Conservation (phyloP, 208 protist genomes). For the Trypanosoma platydactyli region DNA sequence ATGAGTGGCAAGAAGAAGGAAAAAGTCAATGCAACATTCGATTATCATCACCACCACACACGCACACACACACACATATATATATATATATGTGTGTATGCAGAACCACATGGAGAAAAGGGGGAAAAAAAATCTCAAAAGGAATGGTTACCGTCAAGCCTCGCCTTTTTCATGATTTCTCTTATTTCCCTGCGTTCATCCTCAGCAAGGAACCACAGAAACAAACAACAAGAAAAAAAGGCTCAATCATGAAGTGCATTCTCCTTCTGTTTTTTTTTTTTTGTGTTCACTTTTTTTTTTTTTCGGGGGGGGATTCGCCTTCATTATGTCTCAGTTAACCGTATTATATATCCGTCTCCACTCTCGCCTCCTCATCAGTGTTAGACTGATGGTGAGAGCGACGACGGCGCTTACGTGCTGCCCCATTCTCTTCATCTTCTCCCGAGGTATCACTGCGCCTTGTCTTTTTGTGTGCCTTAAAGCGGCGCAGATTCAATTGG, state of each 20-base stretch:
- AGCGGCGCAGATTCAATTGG: slow-evolving; percentile 78
- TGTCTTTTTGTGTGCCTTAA: slow-evolving; percentile 72
- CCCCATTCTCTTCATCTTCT: slow-evolving; percentile 24
- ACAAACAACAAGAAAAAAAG: neutral
- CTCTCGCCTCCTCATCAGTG: slow-evolving; percentile 21
- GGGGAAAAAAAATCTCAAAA: slow-evolving; percentile 17
- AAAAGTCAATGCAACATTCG: too few relatives aligned
- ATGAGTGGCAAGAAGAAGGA: neutral
- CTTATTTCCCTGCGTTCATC: neutral
- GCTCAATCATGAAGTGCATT: neutral
- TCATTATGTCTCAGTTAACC: slow-evolving; percentile 5
- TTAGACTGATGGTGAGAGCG: slow-evolving; percentile 10
- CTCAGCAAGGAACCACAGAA: neutral
- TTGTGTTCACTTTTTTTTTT: neutral
- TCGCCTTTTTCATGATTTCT: slow-evolving; percentile 1
- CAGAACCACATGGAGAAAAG: slow-evolving; percentile 1
- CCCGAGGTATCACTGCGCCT: slow-evolving; percentile 1
- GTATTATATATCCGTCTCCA: slow-evolving; percentile 37
- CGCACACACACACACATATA: neutral
- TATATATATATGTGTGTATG: slow-evolving; percentile 1
- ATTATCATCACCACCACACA: too few relatives aligned
- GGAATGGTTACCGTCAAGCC: slow-evolving; percentile 7
- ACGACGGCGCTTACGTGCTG: slow-evolving; percentile 27
- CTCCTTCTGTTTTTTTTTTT: neutral
- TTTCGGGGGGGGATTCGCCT: neutral